These are phyloP conservation scores for Hypoxylon sp. DNA, from an alignment of 2,329 filamentous ascomycete genomes.

Conservation along the genomic window DNA sequence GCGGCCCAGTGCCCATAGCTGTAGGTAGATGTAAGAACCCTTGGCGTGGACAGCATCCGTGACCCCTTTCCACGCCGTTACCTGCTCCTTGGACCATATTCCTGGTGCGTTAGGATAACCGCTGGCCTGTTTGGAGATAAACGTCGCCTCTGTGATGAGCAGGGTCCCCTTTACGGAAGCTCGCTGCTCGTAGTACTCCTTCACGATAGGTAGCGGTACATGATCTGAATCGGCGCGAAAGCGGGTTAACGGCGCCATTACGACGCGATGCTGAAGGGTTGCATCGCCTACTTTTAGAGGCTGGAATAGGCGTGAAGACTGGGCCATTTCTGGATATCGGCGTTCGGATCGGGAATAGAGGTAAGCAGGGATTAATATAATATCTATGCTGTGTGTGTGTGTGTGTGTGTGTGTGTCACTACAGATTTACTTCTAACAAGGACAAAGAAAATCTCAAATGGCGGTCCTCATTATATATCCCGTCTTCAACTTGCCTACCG, in stretches of 20 bases:
- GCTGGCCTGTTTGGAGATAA: conserved; percentile 57
- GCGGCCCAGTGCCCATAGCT: conserved; percentile 68
- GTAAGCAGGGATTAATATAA: background rate
- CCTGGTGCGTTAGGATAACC: conserved; percentile 60
- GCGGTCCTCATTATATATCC: too few species aligned
- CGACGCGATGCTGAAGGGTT: conserved; percentile 39
- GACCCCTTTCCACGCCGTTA: conserved; percentile 64
- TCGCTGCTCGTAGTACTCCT: conserved; percentile 44
- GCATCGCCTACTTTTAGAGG: conserved; percentile 40
- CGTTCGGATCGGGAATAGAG: background rate
- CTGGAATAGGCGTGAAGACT: conserved; percentile 39
- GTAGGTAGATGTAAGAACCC: conserved; percentile 64
- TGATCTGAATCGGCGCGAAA: conserved; percentile 54
- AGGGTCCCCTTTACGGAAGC: conserved; percentile 48
- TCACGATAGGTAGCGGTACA: conserved; percentile 50
- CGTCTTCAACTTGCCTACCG: too few species aligned
- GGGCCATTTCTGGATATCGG: conserved; percentile 20
- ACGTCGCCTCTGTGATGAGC: conserved; percentile 64
- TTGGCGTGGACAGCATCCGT: conserved; percentile 67
- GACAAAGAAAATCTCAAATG: too few species aligned
- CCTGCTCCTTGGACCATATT: conserved; percentile 61
- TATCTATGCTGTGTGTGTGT: too few species aligned
- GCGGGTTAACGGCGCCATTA: conserved; percentile 61
- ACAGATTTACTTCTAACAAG: too few species aligned
- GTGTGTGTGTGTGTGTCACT: too few species aligned